Base-by-base conservation (phyloP, 2,329 filamentous ascomycete species). In the Calonectria pteridis region DNA sequence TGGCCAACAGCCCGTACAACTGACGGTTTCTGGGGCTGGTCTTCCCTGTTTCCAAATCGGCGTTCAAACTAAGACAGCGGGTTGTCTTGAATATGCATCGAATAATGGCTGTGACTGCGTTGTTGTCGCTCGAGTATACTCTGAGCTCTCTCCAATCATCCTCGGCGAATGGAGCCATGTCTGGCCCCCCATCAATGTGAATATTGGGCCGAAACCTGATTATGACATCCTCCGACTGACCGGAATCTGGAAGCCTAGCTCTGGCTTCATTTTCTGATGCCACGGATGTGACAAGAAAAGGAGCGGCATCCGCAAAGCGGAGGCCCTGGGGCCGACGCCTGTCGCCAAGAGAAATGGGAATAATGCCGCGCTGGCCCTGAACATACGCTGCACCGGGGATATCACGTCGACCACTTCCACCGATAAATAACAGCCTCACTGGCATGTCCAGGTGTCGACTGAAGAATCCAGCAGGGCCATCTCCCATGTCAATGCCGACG, bases 261-360 rank as follows among this genome's bases (percentile, higher is more conserved):
- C 33, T 49, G 14, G 46, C 46, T 53, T 67, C 64, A 0, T 51
- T 50, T 35, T 67, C 46, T 10, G 64, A 67, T 4, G 64, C 64
- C n/a, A 53, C 43, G 1, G 64, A 67, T 14, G 64, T 67, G 46
- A 67, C 64, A 6, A 67, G 64, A 26, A 67, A 67, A 13, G 64
- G 64, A 13, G 64, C 64, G 2, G 64, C 64, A 53, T 67, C 64
- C 13, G 64, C 64, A 16, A 67, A 67, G 16, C 46, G 64, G 20
- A 67, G 43, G 4, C 46, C 46, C 35, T 67, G 64, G 13, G 46
- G 33, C 23, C 46, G 46, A n/a, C 31, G 46, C 18, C 55, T 62
- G 16, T 62, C 55, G 11, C 55, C 35, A 28, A 62, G 55, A 4
- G 55, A 62, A 20, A 62, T 62, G 23, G 55, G 55, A 20, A 62